These are phyloP conservation scores for Trichomonas gallinae DNA, from an alignment of 208 protist species.

Conservation along the genomic window DNA sequence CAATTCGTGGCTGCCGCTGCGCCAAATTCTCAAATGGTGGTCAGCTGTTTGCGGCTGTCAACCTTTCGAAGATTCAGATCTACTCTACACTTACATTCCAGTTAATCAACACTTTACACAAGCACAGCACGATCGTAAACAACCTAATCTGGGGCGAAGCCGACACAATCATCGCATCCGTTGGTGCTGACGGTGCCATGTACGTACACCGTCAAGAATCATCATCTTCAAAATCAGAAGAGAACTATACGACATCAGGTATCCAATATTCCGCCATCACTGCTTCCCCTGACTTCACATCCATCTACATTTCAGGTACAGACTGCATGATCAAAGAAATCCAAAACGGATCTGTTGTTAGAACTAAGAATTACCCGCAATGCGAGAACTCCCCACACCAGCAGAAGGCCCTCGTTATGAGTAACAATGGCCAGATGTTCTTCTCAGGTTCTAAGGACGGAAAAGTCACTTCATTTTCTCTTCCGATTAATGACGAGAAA, in stretches of 20 bases:
- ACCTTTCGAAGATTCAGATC: constrained; percentile 77
- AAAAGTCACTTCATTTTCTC: constrained; percentile 64
- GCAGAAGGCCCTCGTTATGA: constrained; percentile 59
- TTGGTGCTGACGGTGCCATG: constrained; percentile 74
- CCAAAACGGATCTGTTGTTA: constrained; percentile 43
- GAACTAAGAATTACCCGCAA: constrained; percentile 51
- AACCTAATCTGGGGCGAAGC: constrained; percentile 49
- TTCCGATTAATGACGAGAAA: constrained; percentile 47
- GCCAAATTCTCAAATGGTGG: constrained; percentile 79
- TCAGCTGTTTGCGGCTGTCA: constrained; percentile 78
- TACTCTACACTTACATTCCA: constrained; percentile 74
- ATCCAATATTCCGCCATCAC: background rate
- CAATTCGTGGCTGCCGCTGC: constrained; percentile 64
- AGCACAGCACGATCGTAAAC: constrained; percentile 70
- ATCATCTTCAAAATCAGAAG: background rate
- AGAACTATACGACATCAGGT: background rate
- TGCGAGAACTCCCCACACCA: constrained; percentile 33
- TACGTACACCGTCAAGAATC: background rate
- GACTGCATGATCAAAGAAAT: constrained; percentile 48
- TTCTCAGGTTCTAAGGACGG: constrained; percentile 73
- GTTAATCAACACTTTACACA: constrained; percentile 70
- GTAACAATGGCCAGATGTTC: constrained; percentile 65
- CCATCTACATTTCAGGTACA: constrained; percentile 60
- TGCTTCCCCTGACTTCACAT: background rate
- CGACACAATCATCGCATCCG: constrained; percentile 67